Percentiles rank a stretch among this genome's conserved stretches.
These are phyloP conservation scores for Cylindrotheca fusiformis DNA, from an alignment of 108 stramenopile species.

Conservation along the genomic window DNA sequence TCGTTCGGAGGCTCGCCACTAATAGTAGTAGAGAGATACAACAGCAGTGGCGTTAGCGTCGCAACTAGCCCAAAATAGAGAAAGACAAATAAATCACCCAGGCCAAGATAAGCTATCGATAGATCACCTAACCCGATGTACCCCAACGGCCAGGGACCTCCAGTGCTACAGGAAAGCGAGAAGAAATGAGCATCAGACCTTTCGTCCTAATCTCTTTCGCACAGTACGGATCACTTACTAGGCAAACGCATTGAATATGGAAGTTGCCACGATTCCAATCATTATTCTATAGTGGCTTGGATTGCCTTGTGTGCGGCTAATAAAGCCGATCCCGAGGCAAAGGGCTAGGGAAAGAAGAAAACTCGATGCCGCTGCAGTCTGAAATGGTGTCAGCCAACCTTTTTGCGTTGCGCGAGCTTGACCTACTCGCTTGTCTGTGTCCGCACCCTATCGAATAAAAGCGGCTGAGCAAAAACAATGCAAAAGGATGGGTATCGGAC, in stretches of 20 bases:
- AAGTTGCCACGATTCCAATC: slow-evolving; percentile 50
- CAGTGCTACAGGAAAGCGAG: slow-evolving; percentile 46
- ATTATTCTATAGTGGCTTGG: slow-evolving; percentile 1
- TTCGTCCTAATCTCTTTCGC: neutral
- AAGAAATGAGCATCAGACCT: neutral
- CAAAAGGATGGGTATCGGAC: too few relatives aligned
- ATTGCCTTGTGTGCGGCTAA: neutral
- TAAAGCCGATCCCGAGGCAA: slow-evolving; percentile 48
- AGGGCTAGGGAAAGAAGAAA: slow-evolving; percentile 41
- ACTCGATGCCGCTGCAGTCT: slow-evolving; percentile 62
- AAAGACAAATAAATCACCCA: slow-evolving; percentile 88
- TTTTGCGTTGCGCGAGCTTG: slow-evolving; percentile 88
- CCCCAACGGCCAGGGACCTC: slow-evolving; percentile 88
- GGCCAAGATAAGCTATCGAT: slow-evolving; percentile 82
- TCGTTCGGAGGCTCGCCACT: neutral
- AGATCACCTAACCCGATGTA: slow-evolving; percentile 74
- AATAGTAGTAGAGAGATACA: slow-evolving; percentile 26
- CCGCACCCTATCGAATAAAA: slow-evolving; percentile 56
- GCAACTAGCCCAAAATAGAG: slow-evolving; percentile 89
- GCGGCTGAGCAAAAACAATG: neutral
- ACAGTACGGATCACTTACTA: slow-evolving; percentile 12
- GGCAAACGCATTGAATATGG: slow-evolving; percentile 82
- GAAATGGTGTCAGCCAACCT: slow-evolving; percentile 82
- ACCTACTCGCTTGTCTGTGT: slow-evolving; percentile 73
- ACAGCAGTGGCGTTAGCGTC: slow-evolving; percentile 63